These are phyloP conservation scores for Bolboschoenoplectus hybrid DNA, from an alignment of 202 grass and related monocot species.

Conservation along the genomic window DNA sequence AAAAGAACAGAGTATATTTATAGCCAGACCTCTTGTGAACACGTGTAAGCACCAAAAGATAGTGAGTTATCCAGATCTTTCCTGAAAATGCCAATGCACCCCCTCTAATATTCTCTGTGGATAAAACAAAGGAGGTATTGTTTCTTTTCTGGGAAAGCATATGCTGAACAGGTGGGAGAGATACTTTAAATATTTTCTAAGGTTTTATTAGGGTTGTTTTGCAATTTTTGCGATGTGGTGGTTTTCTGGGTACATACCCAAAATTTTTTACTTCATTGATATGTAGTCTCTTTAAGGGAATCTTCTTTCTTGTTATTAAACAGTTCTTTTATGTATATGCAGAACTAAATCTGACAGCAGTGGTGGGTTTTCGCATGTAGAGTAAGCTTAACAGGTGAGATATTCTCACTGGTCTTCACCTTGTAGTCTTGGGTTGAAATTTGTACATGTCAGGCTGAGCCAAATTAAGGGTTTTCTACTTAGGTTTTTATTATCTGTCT, in stretches of 20 bases:
- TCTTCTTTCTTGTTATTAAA: constrained; percentile 33
- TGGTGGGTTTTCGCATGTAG: constrained; percentile 72
- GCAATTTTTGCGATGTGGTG: not conserved
- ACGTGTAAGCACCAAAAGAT: not conserved
- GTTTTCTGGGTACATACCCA: not conserved
- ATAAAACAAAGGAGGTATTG: not conserved
- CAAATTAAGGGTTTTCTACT: not conserved
- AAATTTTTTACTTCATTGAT: not conserved
- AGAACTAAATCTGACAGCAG: constrained; percentile 71
- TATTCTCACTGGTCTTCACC: constrained; percentile 20
- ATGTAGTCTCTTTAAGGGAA: not conserved
- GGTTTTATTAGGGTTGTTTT: not conserved
- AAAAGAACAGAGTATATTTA: not conserved
- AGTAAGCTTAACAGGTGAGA: constrained; percentile 57
- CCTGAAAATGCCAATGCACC: not conserved
- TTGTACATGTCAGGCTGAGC: not conserved
- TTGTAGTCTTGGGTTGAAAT: not conserved
- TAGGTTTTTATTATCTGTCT: not conserved
- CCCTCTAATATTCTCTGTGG: not conserved
- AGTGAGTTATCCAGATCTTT: not conserved
- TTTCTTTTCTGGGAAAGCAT: not conserved
- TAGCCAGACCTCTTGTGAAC: not conserved
- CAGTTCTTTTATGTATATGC: constrained; percentile 33
- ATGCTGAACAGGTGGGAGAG: not conserved
- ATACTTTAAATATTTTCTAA: not conserved